These are phyloP conservation scores for Rhodotorula taiwanensis DNA, from an alignment of 768 basidiomycete species.

Conservation along the genomic window DNA sequence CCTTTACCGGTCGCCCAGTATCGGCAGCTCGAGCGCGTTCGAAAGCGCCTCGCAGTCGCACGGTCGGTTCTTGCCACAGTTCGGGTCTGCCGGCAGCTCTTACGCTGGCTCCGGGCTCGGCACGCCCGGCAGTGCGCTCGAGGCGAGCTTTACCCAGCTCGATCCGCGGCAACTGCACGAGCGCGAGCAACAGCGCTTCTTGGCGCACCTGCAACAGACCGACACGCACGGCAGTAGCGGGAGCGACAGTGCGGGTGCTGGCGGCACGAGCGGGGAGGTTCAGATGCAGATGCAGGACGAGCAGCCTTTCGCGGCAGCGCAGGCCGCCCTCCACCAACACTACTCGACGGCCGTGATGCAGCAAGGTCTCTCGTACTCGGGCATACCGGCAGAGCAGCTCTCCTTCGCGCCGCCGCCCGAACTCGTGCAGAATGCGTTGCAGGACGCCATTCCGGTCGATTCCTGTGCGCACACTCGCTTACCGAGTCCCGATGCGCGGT, in stretches of 20 bases:
- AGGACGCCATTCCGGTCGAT: slow-evolving; percentile 11
- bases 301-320: slow-evolving; percentile 12
- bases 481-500: neutral
- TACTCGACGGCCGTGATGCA: slow-evolving; percentile 8
- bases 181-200: neutral
- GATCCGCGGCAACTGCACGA: slow-evolving; percentile 11
- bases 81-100: neutral
- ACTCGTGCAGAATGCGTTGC: slow-evolving; percentile 21
- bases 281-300: slow-evolving; percentile 24
- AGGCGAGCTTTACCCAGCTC: slow-evolving; percentile 12
- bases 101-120: neutral
- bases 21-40: slow-evolving; percentile 11
- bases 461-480: slow-evolving; percentile 9
- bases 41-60: neutral
- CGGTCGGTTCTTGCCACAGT: neutral
- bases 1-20: slow-evolving; percentile 22
- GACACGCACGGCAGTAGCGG: no score
- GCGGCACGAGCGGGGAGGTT: neutral
- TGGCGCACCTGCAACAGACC: neutral
- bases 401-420: slow-evolving; percentile 27
- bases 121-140: slow-evolving; percentile 11
- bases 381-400: slow-evolving; percentile 2
- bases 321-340: slow-evolving; percentile 32
- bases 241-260: neutral
- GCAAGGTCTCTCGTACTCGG: slow-evolving; percentile 10